Evolutionary conservation across 1,284 basidiomycete genomes (phyloP).

Genomic region (Vanrija humicola): DNA sequence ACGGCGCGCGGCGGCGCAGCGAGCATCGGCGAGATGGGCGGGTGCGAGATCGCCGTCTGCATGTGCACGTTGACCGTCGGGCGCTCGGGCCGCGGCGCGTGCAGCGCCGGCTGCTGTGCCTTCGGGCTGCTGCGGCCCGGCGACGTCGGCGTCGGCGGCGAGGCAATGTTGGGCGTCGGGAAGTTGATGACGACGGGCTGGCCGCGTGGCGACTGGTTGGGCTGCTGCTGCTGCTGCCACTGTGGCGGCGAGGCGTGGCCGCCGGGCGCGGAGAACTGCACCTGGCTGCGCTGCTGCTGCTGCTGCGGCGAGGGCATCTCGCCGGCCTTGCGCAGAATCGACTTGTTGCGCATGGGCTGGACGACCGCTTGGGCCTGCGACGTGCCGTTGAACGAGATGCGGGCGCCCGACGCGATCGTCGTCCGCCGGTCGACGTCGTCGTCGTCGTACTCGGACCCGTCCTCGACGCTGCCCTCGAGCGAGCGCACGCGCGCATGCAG

Average conservation of each 20-base stretch:
- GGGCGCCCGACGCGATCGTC: background rate
- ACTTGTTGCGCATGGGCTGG: no score
- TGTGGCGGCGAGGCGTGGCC: background rate
- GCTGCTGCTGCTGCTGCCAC: background rate
- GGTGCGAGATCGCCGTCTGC: background rate
- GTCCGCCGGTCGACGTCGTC: background rate
- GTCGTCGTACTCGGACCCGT: background rate
- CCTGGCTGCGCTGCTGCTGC: background rate
- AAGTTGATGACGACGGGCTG: background rate
- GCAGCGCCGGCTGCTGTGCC: background rate
- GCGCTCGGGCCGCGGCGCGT: background rate
- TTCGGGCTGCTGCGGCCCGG: background rate
- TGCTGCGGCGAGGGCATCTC: background rate
- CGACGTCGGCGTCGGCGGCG: background rate
- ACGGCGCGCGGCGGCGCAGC: slow-evolving; percentile 28
- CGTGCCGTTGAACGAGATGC: background rate
- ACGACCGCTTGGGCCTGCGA: no score
- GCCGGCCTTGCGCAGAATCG: background rate
- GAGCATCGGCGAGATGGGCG: slow-evolving; percentile 25
- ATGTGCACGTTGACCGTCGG: background rate
- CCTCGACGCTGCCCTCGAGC: background rate
- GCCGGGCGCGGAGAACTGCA: background rate
- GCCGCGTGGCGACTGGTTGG: background rate
- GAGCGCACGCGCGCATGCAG: slow-evolving; percentile 8
- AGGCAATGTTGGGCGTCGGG: slow-evolving; percentile 4